These are phyloP conservation scores for Glaciozyma antarctica DNA, from an alignment of 768 basidiomycete genomes.

Conservation along the genomic window DNA sequence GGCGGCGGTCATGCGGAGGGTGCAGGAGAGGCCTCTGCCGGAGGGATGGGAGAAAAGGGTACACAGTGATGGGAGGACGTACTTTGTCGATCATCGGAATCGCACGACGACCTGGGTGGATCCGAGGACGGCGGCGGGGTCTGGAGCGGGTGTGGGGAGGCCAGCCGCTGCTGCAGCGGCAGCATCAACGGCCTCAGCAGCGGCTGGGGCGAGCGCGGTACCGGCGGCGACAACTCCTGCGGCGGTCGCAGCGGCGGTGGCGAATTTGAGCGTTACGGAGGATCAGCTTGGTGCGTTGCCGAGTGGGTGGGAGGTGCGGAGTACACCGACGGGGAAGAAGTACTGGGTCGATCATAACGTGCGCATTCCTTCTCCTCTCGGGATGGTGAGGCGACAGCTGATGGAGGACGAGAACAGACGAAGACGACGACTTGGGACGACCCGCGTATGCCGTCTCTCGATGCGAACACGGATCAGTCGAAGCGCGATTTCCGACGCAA, in stretches of 20 bases:
- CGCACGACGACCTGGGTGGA: slow-evolving; percentile 99
- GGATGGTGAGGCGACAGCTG: not conserved
- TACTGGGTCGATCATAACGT: slow-evolving; percentile 97
- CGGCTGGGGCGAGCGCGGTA: not conserved
- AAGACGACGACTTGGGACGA: slow-evolving; percentile 99
- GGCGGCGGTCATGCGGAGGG: not conserved
- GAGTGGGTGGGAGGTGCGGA: slow-evolving; percentile 98
- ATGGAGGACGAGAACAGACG: not conserved
- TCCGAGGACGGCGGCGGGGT: slow-evolving; percentile 86
- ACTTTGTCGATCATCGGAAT: slow-evolving; percentile 98
- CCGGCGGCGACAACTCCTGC: not conserved
- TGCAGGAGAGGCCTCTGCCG: slow-evolving; percentile 69
- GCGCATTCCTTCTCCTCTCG: not conserved
- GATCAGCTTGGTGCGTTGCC: slow-evolving; percentile 84
- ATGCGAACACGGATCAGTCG: slow-evolving; percentile 96
- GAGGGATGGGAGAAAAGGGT: slow-evolving; percentile 97
- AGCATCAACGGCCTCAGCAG: not conserved
- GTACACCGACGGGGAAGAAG: slow-evolving; percentile 89
- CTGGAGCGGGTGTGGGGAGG: slow-evolving; percentile 88
- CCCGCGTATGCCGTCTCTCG: slow-evolving; percentile 84
- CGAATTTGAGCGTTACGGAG: slow-evolving; percentile 6
- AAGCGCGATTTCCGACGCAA: slow-evolving; percentile 99
- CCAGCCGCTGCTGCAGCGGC: not conserved
- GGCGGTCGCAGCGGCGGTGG: not conserved
- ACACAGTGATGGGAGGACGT: slow-evolving; percentile 91